Percentiles rank a stretch among this genome's conserved stretches.
Evolutionary conservation across 148 eudicot genomes (phyloP).

Genomic region (Silene latifolia): DNA sequence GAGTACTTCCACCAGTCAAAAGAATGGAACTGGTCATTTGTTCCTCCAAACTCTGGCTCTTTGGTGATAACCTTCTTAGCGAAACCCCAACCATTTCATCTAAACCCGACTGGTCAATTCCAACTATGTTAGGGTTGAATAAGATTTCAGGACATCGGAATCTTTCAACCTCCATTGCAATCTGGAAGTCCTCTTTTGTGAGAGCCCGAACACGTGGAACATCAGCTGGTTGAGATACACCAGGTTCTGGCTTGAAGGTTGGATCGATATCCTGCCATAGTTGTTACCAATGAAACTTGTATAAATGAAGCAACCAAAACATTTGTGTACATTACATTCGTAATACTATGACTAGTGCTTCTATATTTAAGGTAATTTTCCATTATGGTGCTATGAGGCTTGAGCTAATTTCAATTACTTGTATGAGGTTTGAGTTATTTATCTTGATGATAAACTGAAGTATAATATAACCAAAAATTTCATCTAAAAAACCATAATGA

Average conservation of each 20-base stretch:
- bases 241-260: conserved; percentile 59
- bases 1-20: conserved; percentile 80
- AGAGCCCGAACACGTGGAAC: conserved; percentile 66
- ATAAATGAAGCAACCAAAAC: conserved; percentile 6
- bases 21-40: conserved; percentile 72
- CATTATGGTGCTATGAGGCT: neutral
- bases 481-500: neutral
- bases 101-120: conserved; percentile 86
- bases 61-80: conserved; percentile 52
- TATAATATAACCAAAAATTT: neutral
- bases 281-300: neutral
- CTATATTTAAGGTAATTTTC: neutral
- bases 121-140: conserved; percentile 73
- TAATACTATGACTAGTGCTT: neutral
- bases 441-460: neutral
- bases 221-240: conserved; percentile 45
- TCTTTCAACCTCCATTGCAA: conserved; percentile 80
- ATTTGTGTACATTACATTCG: neutral
- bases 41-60: conserved; percentile 47
- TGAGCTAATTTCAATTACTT: neutral
- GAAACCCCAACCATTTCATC: conserved; percentile 90
- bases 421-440: neutral
- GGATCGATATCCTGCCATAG: conserved; percentile 82
- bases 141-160: conserved; percentile 92
- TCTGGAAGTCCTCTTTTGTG: conserved; percentile 90